Conservation (phyloP, 108 stramenopile genomes). For the Cyclotella choctawhatcheeana region DNA sequence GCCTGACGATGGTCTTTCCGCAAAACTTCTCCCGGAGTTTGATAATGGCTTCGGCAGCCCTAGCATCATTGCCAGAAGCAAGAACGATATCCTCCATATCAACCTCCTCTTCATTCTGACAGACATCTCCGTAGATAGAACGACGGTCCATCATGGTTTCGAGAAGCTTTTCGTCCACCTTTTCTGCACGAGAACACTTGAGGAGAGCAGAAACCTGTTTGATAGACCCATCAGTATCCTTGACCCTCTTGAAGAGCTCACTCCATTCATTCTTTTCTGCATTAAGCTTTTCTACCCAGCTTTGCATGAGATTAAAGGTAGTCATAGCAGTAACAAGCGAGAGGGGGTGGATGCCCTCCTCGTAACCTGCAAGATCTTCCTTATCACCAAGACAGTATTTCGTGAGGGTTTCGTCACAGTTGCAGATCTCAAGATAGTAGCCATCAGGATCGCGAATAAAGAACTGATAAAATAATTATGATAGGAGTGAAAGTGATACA, state of each 20-base stretch:
- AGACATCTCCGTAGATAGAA: conserved; percentile 20
- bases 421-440: conserved; percentile 22
- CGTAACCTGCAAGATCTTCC: not conserved
- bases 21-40: not conserved
- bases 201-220: not conserved
- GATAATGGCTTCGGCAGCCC: not conserved
- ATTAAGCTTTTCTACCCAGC: not conserved
- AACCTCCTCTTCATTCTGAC: conserved; percentile 14
- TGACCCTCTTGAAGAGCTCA: not conserved
- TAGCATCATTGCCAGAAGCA: not conserved
- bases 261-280: not conserved
- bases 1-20: conserved; percentile 3
- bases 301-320: not conserved
- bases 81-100: conserved; percentile 7
- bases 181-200: not conserved
- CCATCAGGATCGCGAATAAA: conserved; percentile 22
- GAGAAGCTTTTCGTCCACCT: not conserved
- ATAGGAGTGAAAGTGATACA: too few species aligned
- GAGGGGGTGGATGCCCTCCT: not conserved
- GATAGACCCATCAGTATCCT: not conserved
- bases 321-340: not conserved
- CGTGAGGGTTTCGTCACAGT: conserved; percentile 16
- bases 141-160: conserved; percentile 8
- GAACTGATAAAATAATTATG: too few species aligned
- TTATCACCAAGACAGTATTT: conserved; percentile 4